These are phyloP conservation scores for Russula lepida DNA, from an alignment of 768 basidiomycete species.

Conservation along the genomic window DNA sequence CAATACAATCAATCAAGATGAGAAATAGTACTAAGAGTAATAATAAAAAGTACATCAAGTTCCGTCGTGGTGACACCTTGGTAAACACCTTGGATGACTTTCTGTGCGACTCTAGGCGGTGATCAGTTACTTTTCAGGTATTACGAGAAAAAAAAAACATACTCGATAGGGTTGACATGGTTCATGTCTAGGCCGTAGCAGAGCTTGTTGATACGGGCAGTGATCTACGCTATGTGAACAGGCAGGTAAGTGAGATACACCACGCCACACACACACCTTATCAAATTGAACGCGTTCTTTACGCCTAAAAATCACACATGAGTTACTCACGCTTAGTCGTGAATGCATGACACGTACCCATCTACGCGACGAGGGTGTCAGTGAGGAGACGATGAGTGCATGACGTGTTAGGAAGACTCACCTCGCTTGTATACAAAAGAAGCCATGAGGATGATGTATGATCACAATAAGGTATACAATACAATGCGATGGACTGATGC, in stretches of 20 bases:
- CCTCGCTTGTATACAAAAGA: constrained; percentile 54
- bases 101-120: constrained; percentile 66
- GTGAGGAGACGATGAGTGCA: constrained; percentile 1
- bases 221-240: constrained; percentile 47
- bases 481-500: not conserved
- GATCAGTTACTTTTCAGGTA: not conserved
- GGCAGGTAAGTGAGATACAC: not conserved
- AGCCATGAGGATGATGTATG: constrained; percentile 3
- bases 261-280: constrained; percentile 46
- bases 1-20: not conserved
- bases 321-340: constrained; percentile 7
- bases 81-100: constrained; percentile 89
- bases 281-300: constrained; percentile 93
- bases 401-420: constrained; percentile 25
- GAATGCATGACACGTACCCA: constrained; percentile 36
- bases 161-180: constrained; percentile 92
- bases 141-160: constrained; percentile 26
- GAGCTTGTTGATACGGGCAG: constrained; percentile 77
- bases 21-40: too few relatives aligned
- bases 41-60: constrained; percentile 70
- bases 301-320: constrained; percentile 40
- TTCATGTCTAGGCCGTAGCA: constrained; percentile 93
- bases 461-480: not conserved
- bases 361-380: constrained; percentile 29
- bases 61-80: constrained; percentile 95